Conservation (phyloP, 2,329 filamentous ascomycete species). For the Cladosporium sp. region DNA sequence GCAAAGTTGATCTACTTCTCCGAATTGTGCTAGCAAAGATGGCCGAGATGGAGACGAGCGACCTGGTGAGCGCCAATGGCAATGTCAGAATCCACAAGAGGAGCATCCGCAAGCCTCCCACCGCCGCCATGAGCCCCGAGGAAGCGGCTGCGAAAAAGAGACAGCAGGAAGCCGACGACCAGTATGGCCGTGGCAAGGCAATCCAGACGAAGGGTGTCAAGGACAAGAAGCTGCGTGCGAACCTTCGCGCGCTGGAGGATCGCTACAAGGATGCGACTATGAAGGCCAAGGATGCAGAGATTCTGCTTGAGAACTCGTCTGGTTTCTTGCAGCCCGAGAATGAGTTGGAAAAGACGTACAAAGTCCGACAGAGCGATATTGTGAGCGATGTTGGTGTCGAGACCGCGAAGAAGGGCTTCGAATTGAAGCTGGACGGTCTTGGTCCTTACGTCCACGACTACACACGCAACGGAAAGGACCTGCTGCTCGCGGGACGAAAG, state of each 20-base stretch:
- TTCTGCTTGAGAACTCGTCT: constrained; percentile 78
- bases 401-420: constrained; percentile 89
- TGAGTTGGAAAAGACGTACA: constrained; percentile 88
- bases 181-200: constrained; percentile 81
- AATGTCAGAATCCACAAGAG: constrained; percentile 21
- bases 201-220: constrained; percentile 70
- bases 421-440: constrained; percentile 74
- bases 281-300: constrained; percentile 91
- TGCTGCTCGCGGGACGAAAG: constrained; percentile 83
- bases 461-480: constrained; percentile 78
- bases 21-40: neutral
- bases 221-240: constrained; percentile 85
- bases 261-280: constrained; percentile 79
- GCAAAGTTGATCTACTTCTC: neutral
- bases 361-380: constrained; percentile 86
- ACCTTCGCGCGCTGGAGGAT: constrained; percentile 70
- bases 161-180: constrained; percentile 31
- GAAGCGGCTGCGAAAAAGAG: constrained; percentile 30
- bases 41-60: constrained; percentile 21
- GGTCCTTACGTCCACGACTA: constrained; percentile 90
- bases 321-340: constrained; percentile 87
- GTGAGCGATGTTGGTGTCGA: constrained; percentile 68
- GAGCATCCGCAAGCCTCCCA: constrained; percentile 23
- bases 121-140: constrained; percentile 29
- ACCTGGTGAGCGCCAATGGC: constrained; percentile 25